Base-by-base conservation (phyloP, 2,329 filamentous ascomycete species). In the Xylaria sp. region DNA sequence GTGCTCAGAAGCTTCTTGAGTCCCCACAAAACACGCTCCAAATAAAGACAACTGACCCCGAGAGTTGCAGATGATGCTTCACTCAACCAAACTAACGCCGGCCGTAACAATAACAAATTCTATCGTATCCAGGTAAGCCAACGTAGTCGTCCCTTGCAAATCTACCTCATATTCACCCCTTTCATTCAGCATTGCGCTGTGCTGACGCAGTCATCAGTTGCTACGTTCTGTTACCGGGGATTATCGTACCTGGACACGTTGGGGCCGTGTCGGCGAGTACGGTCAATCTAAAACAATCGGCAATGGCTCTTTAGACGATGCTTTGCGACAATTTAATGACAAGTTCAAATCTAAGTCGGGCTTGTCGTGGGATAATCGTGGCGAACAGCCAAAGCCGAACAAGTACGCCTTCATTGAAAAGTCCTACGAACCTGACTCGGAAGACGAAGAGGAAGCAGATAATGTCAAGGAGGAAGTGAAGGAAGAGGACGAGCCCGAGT, bases 361-460 rank as follows among this genome's bases (percentile, higher is more conserved):
- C 0, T 77, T 88, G 23, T 7, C 73, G 0, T 91, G 89, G 88
- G 81, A 79, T 0, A 78, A 86, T 34, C 84, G 89, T 5, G 79
- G 78, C 2, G 79, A 84, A 0, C 78, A 85, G 2, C 89, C 92
- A 0, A 91, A 87, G 73, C 80, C 85, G 0, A 89, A 86, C 39
- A 90, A 92, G 76, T 97, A 97, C 75, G 90, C 91, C 2, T 97
- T 93, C 76, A 85, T 97, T 12, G 93, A 97, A 80, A 87, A 87
- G 48, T 91, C 87, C 75, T 97, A 97, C 76, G 88, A 91, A 57
- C 85, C 88, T 0, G 91, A 93, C 66, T 87, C 84, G 0, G 78
- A 81, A 58, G 74, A 78, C 5, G 76, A 76, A 18, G 74, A 75
- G 10, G 74, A 76, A 25, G 72, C 78, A 48, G 67, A 60, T n/a